These are phyloP conservation scores for Euclidium syriacum DNA, from an alignment of 345 rosid genomes.

Conservation along the genomic window DNA sequence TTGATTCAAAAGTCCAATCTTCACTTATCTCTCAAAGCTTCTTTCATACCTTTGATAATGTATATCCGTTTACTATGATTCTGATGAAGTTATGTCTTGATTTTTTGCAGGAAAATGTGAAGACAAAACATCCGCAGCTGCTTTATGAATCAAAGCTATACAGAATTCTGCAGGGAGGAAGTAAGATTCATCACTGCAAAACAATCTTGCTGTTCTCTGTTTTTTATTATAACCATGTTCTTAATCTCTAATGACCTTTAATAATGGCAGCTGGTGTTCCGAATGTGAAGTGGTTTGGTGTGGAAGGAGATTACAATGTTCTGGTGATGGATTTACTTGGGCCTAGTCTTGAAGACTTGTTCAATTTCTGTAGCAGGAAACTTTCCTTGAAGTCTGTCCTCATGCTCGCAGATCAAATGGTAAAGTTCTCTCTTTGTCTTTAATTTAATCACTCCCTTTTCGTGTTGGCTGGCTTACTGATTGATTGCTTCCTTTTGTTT, in stretches of 20 bases:
- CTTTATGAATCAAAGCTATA: constrained; percentile 81
- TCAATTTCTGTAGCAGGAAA: constrained; percentile 93
- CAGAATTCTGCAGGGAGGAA: constrained; percentile 92
- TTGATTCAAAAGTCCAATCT: background rate
- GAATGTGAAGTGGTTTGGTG: constrained; percentile 89
- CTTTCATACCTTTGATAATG: background rate
- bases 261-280: constrained; percentile 83
- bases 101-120: constrained; percentile 65
- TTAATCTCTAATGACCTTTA: background rate
- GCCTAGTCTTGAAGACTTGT: constrained; percentile 96
- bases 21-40: background rate
- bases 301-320: constrained; percentile 92
- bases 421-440: constrained; percentile 16
- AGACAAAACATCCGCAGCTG: constrained; percentile 92
- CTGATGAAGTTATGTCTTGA: background rate
- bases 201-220: background rate
- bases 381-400: constrained; percentile 92
- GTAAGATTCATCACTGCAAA: constrained; percentile 27
- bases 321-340: constrained; percentile 98
- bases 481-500: background rate
- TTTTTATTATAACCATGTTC: background rate
- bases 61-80: background rate
- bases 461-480: background rate
- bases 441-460: background rate
- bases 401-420: constrained; percentile 99